A percentile compares a stretch with the other conserved stretches of the same genome.
phyloP scores from a whole-genome alignment of 768 basidiomycete genomes.

The Terana coerulea region DNA sequence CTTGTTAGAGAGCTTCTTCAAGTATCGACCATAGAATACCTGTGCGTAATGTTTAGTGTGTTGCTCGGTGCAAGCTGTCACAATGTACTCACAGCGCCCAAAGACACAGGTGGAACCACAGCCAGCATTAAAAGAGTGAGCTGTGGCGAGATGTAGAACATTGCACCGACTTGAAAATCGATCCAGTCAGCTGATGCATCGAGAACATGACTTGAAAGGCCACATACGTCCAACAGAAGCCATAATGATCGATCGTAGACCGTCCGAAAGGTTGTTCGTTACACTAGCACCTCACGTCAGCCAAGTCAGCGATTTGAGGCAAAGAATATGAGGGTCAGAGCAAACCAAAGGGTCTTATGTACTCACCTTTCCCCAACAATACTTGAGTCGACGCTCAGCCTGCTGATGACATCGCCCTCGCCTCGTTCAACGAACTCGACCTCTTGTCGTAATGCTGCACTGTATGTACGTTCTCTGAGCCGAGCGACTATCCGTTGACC shows the following conservation, averaged over 20 bases:
- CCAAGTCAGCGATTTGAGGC: background rate
- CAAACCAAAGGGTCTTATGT: background rate
- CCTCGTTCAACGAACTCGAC: slow-evolving; percentile 91
- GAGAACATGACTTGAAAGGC: background rate
- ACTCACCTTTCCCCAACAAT: slow-evolving; percentile 89
- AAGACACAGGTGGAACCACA: slow-evolving; percentile 83
- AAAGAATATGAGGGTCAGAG: background rate
- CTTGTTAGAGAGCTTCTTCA: slow-evolving; percentile 85
- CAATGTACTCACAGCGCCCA: slow-evolving; percentile 66
- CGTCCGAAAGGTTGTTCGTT: slow-evolving; percentile 78
- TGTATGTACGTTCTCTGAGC: slow-evolving; percentile 77
- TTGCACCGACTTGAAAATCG: slow-evolving; percentile 68
- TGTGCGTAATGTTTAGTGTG: slow-evolving; percentile 26
- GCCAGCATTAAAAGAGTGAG: slow-evolving; percentile 90
- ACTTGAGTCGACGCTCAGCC: slow-evolving; percentile 86
- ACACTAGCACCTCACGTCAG: slow-evolving; percentile 37
- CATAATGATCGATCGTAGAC: slow-evolving; percentile 82
- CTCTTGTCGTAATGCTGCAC: slow-evolving; percentile 83
- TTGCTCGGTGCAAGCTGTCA: slow-evolving; percentile 13
- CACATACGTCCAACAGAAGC: slow-evolving; percentile 87
- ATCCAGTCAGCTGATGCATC: background rate
- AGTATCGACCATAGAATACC: slow-evolving; percentile 95
- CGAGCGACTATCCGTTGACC: slow-evolving; percentile 91
- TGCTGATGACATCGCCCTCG: slow-evolving; percentile 90
- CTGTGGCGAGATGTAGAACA: slow-evolving; percentile 89